Base-by-base conservation (phyloP, 768 basidiomycete genomes). In the Suillus lakei region DNA sequence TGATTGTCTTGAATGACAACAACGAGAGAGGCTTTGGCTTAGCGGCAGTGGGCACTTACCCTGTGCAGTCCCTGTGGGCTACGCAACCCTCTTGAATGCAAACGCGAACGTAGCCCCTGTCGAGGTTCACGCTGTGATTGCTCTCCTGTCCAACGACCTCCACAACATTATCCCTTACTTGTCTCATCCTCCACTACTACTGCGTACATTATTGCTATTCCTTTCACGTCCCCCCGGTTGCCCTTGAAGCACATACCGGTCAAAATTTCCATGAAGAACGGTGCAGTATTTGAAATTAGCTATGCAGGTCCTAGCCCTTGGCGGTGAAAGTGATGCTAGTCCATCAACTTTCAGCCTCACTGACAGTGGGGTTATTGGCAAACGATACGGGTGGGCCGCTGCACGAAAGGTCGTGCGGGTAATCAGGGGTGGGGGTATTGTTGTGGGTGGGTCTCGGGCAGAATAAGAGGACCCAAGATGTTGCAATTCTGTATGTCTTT, bases 21-120 rank as follows among this genome's bases (percentile, higher is more conserved):
- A 93, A 93, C 72, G 91, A 95, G 74, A 93, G 92, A 74, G 91
- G 93, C 1, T 91, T 92, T 69, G 91, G 93, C 38, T 74, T 95
- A 73, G 6, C 34, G 8, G 6, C 32, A 32, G 92, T 94, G 64
- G 67, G 83, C 78, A 46, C 44, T 2, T n/a, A n/a, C n/a, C n/a
- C n/a, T n/a, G n/a, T n/a, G n/a, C n/a, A n/a, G n/a, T n/a, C n/a
- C n/a, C n/a, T n/a, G n/a, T n/a, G 62, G 16, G 39, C 13, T 39
- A 5, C 15, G 39, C 13, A 39, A 3, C 39, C 39, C 13, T 39
- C 3, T 15, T 39, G 12, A 48, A 95, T 94, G 90, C 88, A 7
- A 89, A 87, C 63, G 85, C 86, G 21, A 92, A 91, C 71, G 77
- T 85, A 1, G 74, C 85, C 0, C 71, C 90, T 2, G 84, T 91